Percentiles rank a stretch among this genome's conserved stretches.
phyloP scores from a whole-genome alignment of 2,329 filamentous ascomycete species.

The Aspergillus fumigatus region DNA sequence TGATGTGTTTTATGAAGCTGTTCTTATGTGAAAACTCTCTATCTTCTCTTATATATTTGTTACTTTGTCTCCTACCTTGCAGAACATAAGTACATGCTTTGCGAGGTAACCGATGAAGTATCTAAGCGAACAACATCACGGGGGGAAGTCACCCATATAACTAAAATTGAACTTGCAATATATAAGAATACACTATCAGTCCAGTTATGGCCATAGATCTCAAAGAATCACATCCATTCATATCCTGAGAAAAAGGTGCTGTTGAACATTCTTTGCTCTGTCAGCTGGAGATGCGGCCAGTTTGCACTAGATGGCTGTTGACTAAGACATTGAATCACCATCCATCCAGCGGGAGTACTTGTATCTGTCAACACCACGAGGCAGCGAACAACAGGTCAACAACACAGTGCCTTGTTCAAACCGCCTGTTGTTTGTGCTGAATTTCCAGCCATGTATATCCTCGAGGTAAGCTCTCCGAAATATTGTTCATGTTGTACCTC shows the following conservation, averaged over 20 bases:
- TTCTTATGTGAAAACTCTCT: slow-evolving; percentile 22
- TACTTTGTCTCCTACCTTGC: slow-evolving; percentile 17
- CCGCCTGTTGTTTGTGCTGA: slow-evolving; percentile 15
- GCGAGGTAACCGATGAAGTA: slow-evolving; percentile 13
- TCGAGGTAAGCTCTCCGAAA: slow-evolving; percentile 24
- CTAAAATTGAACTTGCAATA: background rate
- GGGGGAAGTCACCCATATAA: background rate
- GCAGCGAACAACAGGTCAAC: slow-evolving; percentile 3
- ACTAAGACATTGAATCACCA: slow-evolving; percentile 1
- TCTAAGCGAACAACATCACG: background rate
- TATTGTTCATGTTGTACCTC: background rate
- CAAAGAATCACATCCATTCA: background rate
- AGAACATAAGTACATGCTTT: slow-evolving; percentile 22
- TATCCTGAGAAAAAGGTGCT: background rate
- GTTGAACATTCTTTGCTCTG: background rate
- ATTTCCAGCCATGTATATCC: slow-evolving; percentile 30
- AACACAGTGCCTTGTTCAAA: slow-evolving; percentile 8
- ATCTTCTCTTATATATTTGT: slow-evolving; percentile 17
- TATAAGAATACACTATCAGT: background rate
- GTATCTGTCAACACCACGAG: slow-evolving; percentile 4
- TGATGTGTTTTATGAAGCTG: slow-evolving; percentile 32
- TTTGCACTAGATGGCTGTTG: background rate
- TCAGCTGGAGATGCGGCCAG: background rate
- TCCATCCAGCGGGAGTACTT: slow-evolving; percentile 8
- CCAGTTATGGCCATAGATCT: background rate